Base-by-base conservation (phyloP, 768 basidiomycete genomes). In the Termitomyces heimii region DNA sequence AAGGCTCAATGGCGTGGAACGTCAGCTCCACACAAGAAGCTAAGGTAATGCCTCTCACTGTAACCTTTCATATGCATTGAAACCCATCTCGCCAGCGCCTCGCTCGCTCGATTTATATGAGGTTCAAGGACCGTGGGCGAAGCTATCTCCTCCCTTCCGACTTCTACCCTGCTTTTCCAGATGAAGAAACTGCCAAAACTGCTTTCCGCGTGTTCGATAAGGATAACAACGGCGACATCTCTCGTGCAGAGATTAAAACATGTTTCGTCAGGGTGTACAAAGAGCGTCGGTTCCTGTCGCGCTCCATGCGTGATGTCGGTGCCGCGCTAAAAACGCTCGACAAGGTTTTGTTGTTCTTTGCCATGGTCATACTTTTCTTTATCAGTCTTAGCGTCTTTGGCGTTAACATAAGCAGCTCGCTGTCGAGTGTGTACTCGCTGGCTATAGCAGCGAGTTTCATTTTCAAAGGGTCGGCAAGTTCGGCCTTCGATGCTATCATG, bases 201-300 rank as follows among this genome's bases (percentile, higher is more conserved):
- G 90, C 89, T 2, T 92, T 92, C 76, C 79, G 79, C 49, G 79
- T 90, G 40, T 88, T 91, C 63, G 88, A 91, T 70, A 79, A 76
- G 62, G 90, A 92, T 66, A 77, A 81, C 65, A 89, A 92, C 60
- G 87, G 87, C 8, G 89, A 92, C 65, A 76, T 91, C 55, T 84
- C 86, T 14, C 82, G 84, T 37, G 75, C 81, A n/a, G 89, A 92
- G 68, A 79, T 92, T 66, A 92, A 89, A 71, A 74, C 80, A 28
- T 79, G 78, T 29, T 66, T 90, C 26, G 70, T 90, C 58, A 83
- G 79, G 65, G 77, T 88, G 13, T 92, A 92, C 76, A 88, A 86
- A 67, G 89, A 92, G 66, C 83, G 89, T 2, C 80, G 88, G 24
- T 85, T 84, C 73, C 75, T 92, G 28, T 84, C 84, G 42, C 82